Percentiles rank a stretch among this genome's conserved stretches.
These are phyloP conservation scores for Chenopodium suecicum DNA, from an alignment of 148 eudicot species.

Conservation along the genomic window DNA sequence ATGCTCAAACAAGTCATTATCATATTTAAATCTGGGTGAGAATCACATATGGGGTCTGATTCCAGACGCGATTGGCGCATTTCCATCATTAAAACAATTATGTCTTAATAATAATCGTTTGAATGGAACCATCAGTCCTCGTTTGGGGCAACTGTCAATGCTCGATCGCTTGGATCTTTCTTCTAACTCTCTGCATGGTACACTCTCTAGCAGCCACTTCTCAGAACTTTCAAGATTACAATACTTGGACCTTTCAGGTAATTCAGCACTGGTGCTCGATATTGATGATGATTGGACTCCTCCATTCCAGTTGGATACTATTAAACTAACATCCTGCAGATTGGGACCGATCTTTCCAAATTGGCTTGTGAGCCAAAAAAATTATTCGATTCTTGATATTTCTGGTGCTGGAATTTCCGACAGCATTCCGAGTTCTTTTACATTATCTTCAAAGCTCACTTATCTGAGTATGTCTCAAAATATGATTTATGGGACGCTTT, in stretches of 20 bases:
- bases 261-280: no score
- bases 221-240: no score
- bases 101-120: background rate
- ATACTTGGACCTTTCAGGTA: no score
- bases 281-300: background rate
- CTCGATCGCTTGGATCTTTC: no score
- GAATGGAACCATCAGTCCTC: background rate
- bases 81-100: constrained; percentile 20
- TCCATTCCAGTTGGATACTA: background rate
- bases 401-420: constrained; percentile 8
- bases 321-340: background rate
- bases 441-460: background rate
- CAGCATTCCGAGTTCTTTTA: background rate
- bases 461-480: background rate
- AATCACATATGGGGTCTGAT: constrained; percentile 25
- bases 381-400: background rate
- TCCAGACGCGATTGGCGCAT: constrained; percentile 22
- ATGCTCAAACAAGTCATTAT: background rate
- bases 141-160: background rate
- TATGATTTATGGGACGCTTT: background rate
- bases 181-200: no score
- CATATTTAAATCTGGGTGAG: constrained; percentile 13
- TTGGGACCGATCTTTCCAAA: constrained; percentile 5
- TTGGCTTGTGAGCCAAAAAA: constrained; percentile 5
- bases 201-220: no score